These are phyloP conservation scores for Penicillium aurantiogriseum DNA, from an alignment of 2,329 filamentous ascomycete genomes.

Conservation along the genomic window DNA sequence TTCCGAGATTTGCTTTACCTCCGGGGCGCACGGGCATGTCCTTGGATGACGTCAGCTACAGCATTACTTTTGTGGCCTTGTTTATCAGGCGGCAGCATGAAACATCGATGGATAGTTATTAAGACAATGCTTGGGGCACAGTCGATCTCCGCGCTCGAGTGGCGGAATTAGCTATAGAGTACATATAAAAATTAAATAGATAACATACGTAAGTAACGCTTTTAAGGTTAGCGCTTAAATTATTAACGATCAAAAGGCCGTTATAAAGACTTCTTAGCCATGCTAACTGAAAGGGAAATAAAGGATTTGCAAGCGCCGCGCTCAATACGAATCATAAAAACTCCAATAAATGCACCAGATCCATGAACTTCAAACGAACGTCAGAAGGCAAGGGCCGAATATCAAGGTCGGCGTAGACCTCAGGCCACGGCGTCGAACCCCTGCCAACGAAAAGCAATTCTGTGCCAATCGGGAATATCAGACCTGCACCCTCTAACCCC, in stretches of 20 bases:
- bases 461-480: neutral
- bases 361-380: neutral
- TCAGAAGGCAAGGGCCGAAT: neutral
- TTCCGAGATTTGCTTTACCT: constrained; percentile 4
- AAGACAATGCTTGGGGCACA: neutral
- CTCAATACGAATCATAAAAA: constrained; percentile 4
- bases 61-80: neutral
- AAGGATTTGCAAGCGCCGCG: neutral
- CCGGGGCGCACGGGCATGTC: neutral
- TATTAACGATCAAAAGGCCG: neutral
- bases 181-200: neutral
- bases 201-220: neutral
- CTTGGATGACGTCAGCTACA: constrained; percentile 3
- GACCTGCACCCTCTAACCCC: neutral
- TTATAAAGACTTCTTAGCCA: neutral
- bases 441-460: neutral
- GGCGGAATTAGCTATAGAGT: neutral
- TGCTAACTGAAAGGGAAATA: neutral
- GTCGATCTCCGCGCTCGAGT: neutral
- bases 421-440: neutral
- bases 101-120: no score
- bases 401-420: neutral
- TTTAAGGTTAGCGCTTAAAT: neutral
- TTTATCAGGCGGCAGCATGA: neutral
- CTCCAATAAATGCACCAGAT: constrained; percentile 4